Conservation (phyloP, 345 rosid species). For the Eutrema yunnanense region DNA sequence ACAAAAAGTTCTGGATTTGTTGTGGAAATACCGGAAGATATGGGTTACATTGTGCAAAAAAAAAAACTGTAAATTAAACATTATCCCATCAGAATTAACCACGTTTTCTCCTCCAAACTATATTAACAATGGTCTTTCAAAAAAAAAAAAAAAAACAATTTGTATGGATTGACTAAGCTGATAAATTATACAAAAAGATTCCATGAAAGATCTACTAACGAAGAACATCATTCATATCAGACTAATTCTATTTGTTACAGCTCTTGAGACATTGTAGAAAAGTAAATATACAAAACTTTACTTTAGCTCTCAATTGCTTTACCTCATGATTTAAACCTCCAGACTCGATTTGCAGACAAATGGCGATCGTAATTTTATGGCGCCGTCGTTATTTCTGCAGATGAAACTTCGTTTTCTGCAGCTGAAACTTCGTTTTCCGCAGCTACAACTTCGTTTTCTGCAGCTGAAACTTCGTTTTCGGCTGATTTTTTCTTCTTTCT, state of each 20-base stretch:
- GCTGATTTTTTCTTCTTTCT: constrained; percentile 54
- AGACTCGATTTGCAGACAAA: neutral
- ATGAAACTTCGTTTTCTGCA: neutral
- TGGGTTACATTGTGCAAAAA: neutral
- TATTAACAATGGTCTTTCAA: neutral
- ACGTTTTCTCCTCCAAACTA: too few species aligned
- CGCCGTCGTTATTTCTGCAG: neutral
- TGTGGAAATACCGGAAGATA: too few species aligned
- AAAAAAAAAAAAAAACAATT: neutral
- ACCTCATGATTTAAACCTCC: constrained; percentile 1
- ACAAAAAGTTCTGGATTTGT: too few species aligned
- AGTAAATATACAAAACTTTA: constrained; percentile 30
- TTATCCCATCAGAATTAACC: neutral
- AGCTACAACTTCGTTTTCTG: constrained; percentile 42
- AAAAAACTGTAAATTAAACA: neutral
- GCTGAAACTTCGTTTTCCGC: neutral
- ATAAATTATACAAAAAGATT: neutral
- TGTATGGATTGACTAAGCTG: neutral
- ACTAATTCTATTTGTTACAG: constrained; percentile 24
- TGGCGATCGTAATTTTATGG: neutral
- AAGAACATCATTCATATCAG: constrained; percentile 17
- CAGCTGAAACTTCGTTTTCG: constrained; percentile 43
- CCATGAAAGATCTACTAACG: neutral
- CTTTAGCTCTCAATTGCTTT: constrained; percentile 3
- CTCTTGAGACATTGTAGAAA: constrained; percentile 11